A percentile compares a stretch with the other conserved stretches of the same genome.
Conservation (phyloP, 2,329 filamentous ascomycete species). For the Helotiales sp. region DNA sequence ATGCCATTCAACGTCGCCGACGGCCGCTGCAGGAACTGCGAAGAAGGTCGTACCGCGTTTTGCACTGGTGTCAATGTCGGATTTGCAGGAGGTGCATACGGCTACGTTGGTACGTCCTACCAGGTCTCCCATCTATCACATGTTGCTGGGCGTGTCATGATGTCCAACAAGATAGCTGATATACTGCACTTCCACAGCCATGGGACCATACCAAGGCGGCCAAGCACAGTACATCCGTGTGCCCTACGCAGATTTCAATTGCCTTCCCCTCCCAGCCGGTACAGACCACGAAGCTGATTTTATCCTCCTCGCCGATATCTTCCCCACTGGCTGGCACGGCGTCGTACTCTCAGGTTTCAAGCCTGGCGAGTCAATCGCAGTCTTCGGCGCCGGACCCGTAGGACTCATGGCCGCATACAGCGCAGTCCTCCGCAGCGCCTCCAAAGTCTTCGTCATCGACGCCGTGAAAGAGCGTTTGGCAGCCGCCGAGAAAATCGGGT, state of each 20-base stretch:
- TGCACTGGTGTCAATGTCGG: conserved; percentile 71
- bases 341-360: conserved; percentile 62
- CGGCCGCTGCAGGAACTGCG: conserved; percentile 85
- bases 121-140: neutral
- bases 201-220: conserved; percentile 67
- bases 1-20: conserved; percentile 84
- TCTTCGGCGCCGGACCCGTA: conserved; percentile 69
- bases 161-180: neutral
- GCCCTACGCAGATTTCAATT: conserved; percentile 71
- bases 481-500: conserved; percentile 65
- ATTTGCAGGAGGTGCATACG: conserved; percentile 64
- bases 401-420: conserved; percentile 71
- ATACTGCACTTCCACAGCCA: conserved; percentile 47
- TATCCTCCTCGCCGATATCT: conserved; percentile 56
- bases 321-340: conserved; percentile 60
- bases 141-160: neutral
- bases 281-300: conserved; percentile 71
- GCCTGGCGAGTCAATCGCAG: conserved; percentile 64
- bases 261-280: conserved; percentile 63
- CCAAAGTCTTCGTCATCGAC: conserved; percentile 66
- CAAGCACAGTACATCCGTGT: conserved; percentile 72
- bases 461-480: conserved; percentile 63
- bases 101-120: conserved; percentile 50
- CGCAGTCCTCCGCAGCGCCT: conserved; percentile 63
- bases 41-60: conserved; percentile 74